A percentile compares a stretch with the other conserved stretches of the same genome.
These are phyloP conservation scores for Phytophthora tubulina DNA, from an alignment of 352 stramenopile species.

Conservation along the genomic window DNA sequence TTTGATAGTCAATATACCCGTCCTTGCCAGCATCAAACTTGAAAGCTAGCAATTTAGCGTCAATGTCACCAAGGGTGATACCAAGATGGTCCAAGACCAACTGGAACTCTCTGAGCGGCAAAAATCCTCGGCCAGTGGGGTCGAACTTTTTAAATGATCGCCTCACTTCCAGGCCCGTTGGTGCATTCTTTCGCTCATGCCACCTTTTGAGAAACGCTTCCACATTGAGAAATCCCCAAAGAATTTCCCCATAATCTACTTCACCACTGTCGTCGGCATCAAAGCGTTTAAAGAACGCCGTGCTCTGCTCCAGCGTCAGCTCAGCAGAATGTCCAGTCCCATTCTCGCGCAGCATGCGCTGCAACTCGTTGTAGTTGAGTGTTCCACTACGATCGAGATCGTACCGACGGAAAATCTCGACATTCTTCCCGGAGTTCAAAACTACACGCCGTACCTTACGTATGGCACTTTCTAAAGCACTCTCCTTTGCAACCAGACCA, in stretches of 20 bases:
- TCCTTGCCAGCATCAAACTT: slow-evolving; percentile 66
- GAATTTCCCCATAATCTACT: slow-evolving; percentile 67
- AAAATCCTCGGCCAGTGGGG: slow-evolving; percentile 39
- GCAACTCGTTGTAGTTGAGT: slow-evolving; percentile 59
- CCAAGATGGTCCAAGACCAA: slow-evolving; percentile 62
- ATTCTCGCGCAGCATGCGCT: slow-evolving; percentile 43
- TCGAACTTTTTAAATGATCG: slow-evolving; percentile 66
- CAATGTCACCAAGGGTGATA: slow-evolving; percentile 53
- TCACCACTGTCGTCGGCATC: slow-evolving; percentile 56
- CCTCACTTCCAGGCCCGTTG: slow-evolving; percentile 28
- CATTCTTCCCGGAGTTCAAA: slow-evolving; percentile 23
- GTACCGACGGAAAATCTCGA: slow-evolving; percentile 59
- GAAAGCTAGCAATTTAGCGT: slow-evolving; percentile 58
- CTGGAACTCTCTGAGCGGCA: slow-evolving; percentile 58
- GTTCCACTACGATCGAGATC: slow-evolving; percentile 61
- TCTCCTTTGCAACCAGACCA: slow-evolving; percentile 35
- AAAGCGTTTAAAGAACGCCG: slow-evolving; percentile 57
- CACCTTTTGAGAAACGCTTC: slow-evolving; percentile 71
- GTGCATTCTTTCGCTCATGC: slow-evolving; percentile 45
- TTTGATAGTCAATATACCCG: slow-evolving; percentile 70
- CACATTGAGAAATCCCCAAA: slow-evolving; percentile 75
- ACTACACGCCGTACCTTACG: slow-evolving; percentile 62
- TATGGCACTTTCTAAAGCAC: slow-evolving; percentile 59
- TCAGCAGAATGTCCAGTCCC: slow-evolving; percentile 24
- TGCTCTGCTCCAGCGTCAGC: slow-evolving; percentile 55